Evolutionary conservation across 2,329 filamentous ascomycete genomes (phyloP), one percentile per base, ranked within the genome.

Genomic region (Pseudodiploospora longispora): DNA sequence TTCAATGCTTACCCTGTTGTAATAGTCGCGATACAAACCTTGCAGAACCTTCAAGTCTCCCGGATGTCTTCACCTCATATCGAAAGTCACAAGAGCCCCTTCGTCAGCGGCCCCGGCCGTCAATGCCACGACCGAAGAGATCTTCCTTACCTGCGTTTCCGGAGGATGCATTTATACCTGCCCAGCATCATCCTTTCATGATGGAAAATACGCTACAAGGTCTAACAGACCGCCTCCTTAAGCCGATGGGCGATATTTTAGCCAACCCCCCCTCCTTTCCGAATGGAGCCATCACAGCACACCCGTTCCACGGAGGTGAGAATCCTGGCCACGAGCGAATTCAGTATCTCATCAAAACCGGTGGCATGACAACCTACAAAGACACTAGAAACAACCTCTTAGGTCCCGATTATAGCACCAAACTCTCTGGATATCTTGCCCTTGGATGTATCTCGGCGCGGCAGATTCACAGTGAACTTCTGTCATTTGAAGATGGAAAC

Each of bases 61-160:
- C 84, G 2, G 83, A 89, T 54, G 71, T 90, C 2, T 91, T 88
- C 58, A 89, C 86, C 0, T 75, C 75, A 0, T 91, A 84, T 53
- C 76, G 84, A 6, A 89, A 88, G 61, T 75, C 72, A 3, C 75
- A 87, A 42, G 85, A 89, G 51, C 85, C 85, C 1, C 67, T 90
- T 2, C 75, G 82, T 36, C 69, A 78, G 34, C 76, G 75, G 9
- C 85, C 86, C 4, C 74, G 85, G 35, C 58, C 68, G 1, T 59
- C 71, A 1, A 58, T 85, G 2, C 71, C 81, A 0, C 66, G 63
- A 2, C 82, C 82, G 0, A 55, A 61, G 2, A 65, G 68, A 27
- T 59, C 59, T 2, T 61, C 65, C 2, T 62, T 93, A 4, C 83
- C 82, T 1, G 67, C 75, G 0, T 63, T 82, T 2, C 79, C 83